A percentile compares a stretch with the other conserved stretches of the same genome.
Evolutionary conservation across 179 eudicot species (phyloP).

Genomic region (Corrigiola litoralis): DNA sequence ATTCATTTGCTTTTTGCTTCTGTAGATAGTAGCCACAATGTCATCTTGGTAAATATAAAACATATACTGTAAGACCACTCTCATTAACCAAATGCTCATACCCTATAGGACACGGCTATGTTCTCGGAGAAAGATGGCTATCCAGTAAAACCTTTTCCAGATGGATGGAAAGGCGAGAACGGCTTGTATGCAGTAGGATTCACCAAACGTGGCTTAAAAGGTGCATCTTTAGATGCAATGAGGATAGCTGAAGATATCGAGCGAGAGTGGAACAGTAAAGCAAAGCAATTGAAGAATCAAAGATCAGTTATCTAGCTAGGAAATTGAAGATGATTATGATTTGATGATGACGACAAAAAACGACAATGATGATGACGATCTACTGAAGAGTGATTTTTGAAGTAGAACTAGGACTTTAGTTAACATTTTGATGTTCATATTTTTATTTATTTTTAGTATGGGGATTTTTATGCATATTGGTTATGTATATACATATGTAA

Average conservation of each 20-base stretch:
- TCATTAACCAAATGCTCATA: background rate
- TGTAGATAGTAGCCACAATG: no score
- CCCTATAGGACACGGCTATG: conserved; percentile 48
- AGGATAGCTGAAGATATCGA: conserved; percentile 60
- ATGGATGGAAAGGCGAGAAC: conserved; percentile 87
- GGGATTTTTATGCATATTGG: no score
- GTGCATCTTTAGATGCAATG: conserved; percentile 73
- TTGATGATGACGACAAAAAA: background rate
- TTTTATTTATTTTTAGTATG: no score
- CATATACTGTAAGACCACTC: no score
- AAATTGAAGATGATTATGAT: background rate
- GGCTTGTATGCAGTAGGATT: conserved; percentile 90
- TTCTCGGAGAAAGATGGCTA: conserved; percentile 73
- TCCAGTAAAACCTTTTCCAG: conserved; percentile 67
- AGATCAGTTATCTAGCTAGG: conserved; percentile 2
- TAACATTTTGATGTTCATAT: no score
- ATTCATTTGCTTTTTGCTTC: background rate
- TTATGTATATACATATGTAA: no score
- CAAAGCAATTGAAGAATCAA: conserved; percentile 13
- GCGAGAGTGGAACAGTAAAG: conserved; percentile 36
- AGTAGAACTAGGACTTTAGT: no score
- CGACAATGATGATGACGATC: no score
- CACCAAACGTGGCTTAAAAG: conserved; percentile 81
- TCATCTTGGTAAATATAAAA: no score
- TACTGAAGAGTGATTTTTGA: no score